These are phyloP conservation scores for Candida sphagnicola DNA, from an alignment of 805 yeast species.

Conservation along the genomic window DNA sequence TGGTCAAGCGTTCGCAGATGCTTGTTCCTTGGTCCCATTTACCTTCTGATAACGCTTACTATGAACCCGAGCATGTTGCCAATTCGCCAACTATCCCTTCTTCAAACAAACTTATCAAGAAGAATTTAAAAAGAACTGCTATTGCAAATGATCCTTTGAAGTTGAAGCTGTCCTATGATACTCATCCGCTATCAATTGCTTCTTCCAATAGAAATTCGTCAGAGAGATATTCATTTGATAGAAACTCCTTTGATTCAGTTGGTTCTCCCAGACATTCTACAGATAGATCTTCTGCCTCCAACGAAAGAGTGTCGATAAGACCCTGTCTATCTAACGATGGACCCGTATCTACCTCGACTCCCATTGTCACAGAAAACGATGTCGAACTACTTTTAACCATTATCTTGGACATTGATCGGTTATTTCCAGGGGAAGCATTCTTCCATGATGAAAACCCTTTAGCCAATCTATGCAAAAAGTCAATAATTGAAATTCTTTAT, in stretches of 20 bases:
- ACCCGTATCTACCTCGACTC: slow-evolving; percentile 1
- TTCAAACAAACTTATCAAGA: background rate
- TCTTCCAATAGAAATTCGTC: background rate
- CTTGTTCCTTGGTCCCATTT: slow-evolving; percentile 35
- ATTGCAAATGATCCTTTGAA: background rate
- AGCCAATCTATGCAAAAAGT: slow-evolving; percentile 18
- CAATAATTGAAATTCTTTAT: slow-evolving; percentile 41
- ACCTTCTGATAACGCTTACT: slow-evolving; percentile 25
- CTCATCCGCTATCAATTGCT: background rate
- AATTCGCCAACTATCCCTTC: slow-evolving; percentile 10
- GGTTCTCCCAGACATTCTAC: no score
- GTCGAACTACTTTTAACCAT: slow-evolving; percentile 39
- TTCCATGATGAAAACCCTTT: slow-evolving; percentile 17
- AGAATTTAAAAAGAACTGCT: background rate
- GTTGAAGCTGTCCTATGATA: background rate
- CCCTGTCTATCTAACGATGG: background rate
- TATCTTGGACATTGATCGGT: slow-evolving; percentile 48
- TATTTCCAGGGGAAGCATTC: slow-evolving; percentile 46
- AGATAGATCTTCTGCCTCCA: background rate
- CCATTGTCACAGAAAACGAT: slow-evolving; percentile 20
- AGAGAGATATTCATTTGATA: background rate
- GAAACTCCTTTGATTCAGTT: background rate
- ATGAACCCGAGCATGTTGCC: slow-evolving; percentile 13
- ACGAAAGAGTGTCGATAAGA: slow-evolving; percentile 3
- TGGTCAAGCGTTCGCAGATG: slow-evolving; percentile 25